A percentile compares a stretch with the other conserved stretches of the same genome.
phyloP scores from a whole-genome alignment of 169 alveolate genomes.

The Eimeria falciformis region DNA sequence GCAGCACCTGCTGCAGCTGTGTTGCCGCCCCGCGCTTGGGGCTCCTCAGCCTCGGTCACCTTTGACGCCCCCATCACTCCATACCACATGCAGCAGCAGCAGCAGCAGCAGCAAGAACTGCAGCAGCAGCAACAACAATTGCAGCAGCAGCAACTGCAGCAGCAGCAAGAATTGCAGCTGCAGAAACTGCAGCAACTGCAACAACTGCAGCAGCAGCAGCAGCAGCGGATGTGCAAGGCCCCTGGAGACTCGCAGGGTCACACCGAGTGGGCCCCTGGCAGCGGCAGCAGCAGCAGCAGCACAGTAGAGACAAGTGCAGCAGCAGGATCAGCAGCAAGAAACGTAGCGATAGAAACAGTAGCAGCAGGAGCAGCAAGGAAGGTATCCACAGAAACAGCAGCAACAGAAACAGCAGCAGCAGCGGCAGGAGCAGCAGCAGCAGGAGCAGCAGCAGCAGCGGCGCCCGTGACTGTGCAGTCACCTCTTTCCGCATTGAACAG shows the following conservation, averaged over 20 bases:
- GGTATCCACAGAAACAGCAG: neutral
- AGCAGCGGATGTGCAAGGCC: neutral
- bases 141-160: constrained; percentile 11
- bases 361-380: no score
- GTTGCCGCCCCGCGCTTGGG: neutral
- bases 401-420: neutral
- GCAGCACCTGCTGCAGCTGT: neutral
- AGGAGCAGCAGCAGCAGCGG: constrained; percentile 36
- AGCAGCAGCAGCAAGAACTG: neutral
- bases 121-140: neutral
- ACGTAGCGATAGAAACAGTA: no score
- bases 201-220: constrained; percentile 3
- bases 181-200: neutral
- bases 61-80: no score
- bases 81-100: constrained; percentile 19
- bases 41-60: neutral
- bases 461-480: no score
- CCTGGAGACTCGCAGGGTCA: neutral
- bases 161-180: constrained; percentile 1
- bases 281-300: constrained; percentile 18
- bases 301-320: neutral
- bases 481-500: neutral
- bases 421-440: constrained; percentile 23
- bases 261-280: neutral
- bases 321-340: neutral